phyloP scores from a whole-genome alignment of 768 basidiomycete species.

The Serendipita sp. region DNA sequence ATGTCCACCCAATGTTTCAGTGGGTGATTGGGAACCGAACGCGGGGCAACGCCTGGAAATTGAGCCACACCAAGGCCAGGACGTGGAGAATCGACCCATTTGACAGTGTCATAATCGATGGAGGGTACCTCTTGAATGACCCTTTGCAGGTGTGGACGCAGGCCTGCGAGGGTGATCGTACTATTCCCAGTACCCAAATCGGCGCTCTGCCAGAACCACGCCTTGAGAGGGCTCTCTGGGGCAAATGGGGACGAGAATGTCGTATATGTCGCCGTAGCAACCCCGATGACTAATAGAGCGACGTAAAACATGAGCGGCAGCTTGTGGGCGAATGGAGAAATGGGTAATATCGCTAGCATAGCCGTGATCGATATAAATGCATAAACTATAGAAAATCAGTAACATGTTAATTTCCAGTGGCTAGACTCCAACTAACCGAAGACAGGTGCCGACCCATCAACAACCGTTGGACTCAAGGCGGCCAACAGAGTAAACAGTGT shows the following conservation, averaged over 20 bases:
- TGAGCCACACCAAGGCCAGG: background rate
- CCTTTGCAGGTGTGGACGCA: background rate
- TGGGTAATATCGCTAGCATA: background rate
- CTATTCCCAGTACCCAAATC: background rate
- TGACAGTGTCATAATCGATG: background rate
- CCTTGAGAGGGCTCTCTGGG: background rate
- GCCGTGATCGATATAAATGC: background rate
- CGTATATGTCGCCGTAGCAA: background rate
- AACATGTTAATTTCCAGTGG: background rate
- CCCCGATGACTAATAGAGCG: background rate
- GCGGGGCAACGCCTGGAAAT: background rate
- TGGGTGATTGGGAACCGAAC: background rate
- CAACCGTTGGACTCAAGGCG: background rate
- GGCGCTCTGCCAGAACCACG: background rate
- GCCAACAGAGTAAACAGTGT: background rate
- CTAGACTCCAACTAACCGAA: background rate
- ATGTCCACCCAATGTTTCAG: background rate
- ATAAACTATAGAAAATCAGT: conserved; percentile 3
- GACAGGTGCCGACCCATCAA: background rate
- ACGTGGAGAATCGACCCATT: background rate
- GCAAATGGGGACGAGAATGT: background rate
- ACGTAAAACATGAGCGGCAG: conserved; percentile 4
- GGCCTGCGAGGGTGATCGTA: background rate
- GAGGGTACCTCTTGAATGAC: background rate
- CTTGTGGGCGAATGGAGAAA: background rate